These are phyloP conservation scores for Apiospora phragmitis DNA, from an alignment of 2,329 filamentous ascomycete species.

Conservation along the genomic window DNA sequence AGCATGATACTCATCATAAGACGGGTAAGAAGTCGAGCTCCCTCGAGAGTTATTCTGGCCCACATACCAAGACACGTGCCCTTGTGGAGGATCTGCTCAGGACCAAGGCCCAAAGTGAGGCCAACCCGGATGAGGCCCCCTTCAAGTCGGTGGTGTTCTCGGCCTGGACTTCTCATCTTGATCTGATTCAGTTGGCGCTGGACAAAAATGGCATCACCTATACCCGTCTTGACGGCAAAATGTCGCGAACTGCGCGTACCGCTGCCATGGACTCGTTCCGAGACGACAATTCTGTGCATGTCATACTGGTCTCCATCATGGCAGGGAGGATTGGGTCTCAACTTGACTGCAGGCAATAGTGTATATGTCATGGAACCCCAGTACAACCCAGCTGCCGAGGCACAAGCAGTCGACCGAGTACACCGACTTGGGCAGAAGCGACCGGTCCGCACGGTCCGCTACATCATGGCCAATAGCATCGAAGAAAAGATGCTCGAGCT, in stretches of 20 bases:
- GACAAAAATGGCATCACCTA: constrained; percentile 65
- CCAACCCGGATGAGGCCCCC: constrained; percentile 65
- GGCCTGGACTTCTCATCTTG: constrained; percentile 92
- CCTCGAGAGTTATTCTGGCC: constrained; percentile 74
- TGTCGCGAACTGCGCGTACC: constrained; percentile 74
- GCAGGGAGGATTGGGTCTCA: constrained; percentile 91
- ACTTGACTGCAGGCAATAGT: constrained; percentile 80
- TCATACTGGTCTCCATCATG: constrained; percentile 89
- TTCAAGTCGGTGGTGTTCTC: constrained; percentile 95
- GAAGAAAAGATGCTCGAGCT: constrained; percentile 91
- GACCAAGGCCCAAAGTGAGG: constrained; percentile 62
- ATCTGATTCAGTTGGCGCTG: constrained; percentile 85
- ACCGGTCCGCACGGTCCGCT: constrained; percentile 83
- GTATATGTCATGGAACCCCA: constrained; percentile 99
- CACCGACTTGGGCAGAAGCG: constrained; percentile 88
- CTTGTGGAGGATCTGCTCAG: constrained; percentile 73
- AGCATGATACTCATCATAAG: constrained; percentile 56
- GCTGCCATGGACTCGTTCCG: constrained; percentile 77
- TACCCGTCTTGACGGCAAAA: constrained; percentile 86
- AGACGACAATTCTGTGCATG: constrained; percentile 67
- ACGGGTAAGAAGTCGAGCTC: constrained; percentile 44
- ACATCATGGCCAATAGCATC: constrained; percentile 87
- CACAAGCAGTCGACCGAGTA: constrained; percentile 91
- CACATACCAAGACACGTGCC: constrained; percentile 88
- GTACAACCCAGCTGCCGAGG: constrained; percentile 93